phyloP scores from a whole-genome alignment of 441 rosid species.

The Aquilaria agallochum region DNA sequence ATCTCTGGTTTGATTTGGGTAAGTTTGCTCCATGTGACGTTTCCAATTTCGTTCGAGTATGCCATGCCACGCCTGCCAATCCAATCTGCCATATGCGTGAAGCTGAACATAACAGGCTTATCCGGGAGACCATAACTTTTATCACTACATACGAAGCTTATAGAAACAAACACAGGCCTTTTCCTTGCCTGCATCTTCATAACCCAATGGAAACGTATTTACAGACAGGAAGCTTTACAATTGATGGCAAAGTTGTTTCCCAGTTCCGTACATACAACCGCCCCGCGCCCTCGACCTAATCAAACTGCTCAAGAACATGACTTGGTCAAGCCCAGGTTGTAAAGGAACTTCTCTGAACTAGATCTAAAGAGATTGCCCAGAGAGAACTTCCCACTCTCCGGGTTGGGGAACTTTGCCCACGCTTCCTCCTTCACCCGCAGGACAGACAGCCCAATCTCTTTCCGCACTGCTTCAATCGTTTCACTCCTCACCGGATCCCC shows the following conservation, averaged over 20 bases:
- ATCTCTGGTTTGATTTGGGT: too few relatives aligned
- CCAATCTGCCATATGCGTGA: too few relatives aligned
- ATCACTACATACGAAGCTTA: too few relatives aligned
- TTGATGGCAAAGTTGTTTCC: background rate
- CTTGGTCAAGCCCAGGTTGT: constrained; percentile 60
- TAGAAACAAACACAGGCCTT: too few relatives aligned
- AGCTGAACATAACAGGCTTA: too few relatives aligned
- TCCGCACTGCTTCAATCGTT: constrained; percentile 63
- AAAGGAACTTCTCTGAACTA: constrained; percentile 73
- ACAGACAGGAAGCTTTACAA: constrained; percentile 8
- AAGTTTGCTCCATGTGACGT: too few relatives aligned
- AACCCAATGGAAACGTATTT: constrained; percentile 7
- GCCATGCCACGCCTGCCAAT: too few relatives aligned
- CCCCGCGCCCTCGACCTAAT: constrained; percentile 3
- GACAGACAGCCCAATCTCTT: constrained; percentile 56
- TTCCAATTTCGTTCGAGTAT: too few relatives aligned
- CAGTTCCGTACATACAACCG: constrained; percentile 20
- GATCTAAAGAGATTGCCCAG: constrained; percentile 62
- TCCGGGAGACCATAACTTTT: too few relatives aligned
- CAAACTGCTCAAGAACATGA: constrained; percentile 39
- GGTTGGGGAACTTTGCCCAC: constrained; percentile 28
- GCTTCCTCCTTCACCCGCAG: constrained; percentile 61
- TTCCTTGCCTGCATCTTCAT: too few relatives aligned
- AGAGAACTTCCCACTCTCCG: constrained; percentile 51
- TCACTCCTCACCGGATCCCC: constrained; percentile 53